Evolutionary conservation across 441 rosid genomes (phyloP), one percentile per base, ranked within the genome.

Genomic region (Mallotus japonicus): DNA sequence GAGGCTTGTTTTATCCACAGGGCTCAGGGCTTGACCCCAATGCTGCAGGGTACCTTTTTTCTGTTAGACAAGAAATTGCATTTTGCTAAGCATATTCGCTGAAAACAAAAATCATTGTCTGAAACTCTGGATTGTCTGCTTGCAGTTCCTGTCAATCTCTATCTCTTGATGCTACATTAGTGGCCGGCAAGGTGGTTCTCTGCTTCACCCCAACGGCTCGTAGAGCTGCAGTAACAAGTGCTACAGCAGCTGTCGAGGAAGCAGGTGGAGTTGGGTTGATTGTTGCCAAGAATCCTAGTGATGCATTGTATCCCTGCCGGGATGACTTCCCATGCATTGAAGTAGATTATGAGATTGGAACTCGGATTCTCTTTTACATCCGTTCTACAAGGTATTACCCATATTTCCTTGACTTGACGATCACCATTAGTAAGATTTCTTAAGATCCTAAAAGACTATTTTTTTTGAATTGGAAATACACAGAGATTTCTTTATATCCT

Each of bases 341-440:
- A 67, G 85, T 87, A 32, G 87, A 86, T 78, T 86, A 82, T 37
- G 91, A 85, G 79, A 73, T 79, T 7, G 90, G 89, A 67, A 77
- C 86, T 57, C 80, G 69, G 71, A 85, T 88, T 65, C 79, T 87
- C 49, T 78, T 62, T 3, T 90, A 88, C 83, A 79, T 90, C 63
- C 87, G 84, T n/a, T 81, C 90, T 1, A 63, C 86, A 7, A 71
- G 80, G 87, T 81, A 69, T 40, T 14, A 44, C 14, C 12, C 17
- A 47, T 64, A 16, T 14, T 51, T 17, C n/a, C 40, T 37, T 62
- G 6, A 16, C 7, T 40, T 34, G 3, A 64, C n/a, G 17, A 15
- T 4, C 34, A 13, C 60, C 37, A 58, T 58, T 4, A 37, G 6
- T 37, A 1, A 37, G 40, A 37, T 37, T 37, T 6, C 40, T 37